Percentiles rank a stretch among this genome's conserved stretches.
Evolutionary conservation across 306 rosid species (phyloP).

Genomic region (Quercus agrifolia): DNA sequence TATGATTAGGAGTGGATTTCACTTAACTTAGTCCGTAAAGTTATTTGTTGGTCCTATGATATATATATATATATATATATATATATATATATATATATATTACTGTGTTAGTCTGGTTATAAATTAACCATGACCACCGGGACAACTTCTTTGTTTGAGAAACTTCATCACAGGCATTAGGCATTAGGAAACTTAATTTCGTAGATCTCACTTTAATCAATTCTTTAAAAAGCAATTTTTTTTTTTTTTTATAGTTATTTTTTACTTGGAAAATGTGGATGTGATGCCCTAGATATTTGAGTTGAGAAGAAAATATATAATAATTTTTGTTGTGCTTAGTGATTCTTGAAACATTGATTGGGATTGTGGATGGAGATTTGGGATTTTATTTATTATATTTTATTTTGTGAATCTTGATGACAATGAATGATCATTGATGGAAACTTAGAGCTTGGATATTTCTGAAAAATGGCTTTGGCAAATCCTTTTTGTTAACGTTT

Average conservation of each 20-base stretch:
- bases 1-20: no score
- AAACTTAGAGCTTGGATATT: neutral
- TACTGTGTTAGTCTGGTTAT: no score
- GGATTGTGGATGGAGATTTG: neutral
- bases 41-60: no score
- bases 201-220: neutral
- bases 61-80: no score
- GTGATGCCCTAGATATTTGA: neutral
- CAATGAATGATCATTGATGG: neutral
- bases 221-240: neutral
- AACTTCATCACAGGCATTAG: no score
- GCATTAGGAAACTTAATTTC: neutral
- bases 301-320: neutral
- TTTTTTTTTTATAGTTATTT: neutral
- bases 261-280: neutral
- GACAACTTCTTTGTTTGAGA: no score
- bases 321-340: neutral
- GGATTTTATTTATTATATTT: neutral
- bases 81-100: no score
- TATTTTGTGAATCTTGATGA: neutral
- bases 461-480: neutral
- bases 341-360: neutral
- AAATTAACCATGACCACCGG: no score
- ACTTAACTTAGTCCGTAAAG: no score
- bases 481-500: neutral